phyloP scores from a whole-genome alignment of 2,329 filamentous ascomycete species.

The Mycosphaerella sp. region DNA sequence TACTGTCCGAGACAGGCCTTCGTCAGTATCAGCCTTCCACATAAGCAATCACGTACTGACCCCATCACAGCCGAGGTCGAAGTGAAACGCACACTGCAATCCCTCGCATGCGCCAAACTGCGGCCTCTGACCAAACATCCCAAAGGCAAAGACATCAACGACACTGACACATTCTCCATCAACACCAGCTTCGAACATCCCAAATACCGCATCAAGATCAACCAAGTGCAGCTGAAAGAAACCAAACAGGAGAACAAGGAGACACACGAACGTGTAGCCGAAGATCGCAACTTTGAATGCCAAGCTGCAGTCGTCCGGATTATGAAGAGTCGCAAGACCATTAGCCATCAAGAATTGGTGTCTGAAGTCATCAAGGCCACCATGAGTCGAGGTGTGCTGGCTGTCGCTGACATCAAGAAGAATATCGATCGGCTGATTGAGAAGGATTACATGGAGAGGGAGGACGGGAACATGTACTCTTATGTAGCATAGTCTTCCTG shows the following conservation, averaged over 20 bases:
- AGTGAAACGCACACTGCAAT: conserved; percentile 85
- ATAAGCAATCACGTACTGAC: conserved; percentile 21
- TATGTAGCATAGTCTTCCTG: conserved; percentile 39
- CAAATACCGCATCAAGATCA: conserved; percentile 93
- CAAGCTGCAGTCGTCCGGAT: conserved; percentile 95
- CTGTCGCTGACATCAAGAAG: conserved; percentile 84
- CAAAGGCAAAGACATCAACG: conserved; percentile 66
- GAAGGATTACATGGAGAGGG: conserved; percentile 85
- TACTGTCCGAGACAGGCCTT: conserved; percentile 68
- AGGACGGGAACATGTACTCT: conserved; percentile 54
- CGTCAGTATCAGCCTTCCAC: conserved; percentile 41
- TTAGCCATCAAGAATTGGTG: conserved; percentile 80
- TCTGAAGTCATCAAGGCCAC: conserved; percentile 90
- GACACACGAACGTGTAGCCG: conserved; percentile 82
- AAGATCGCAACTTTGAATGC: conserved; percentile 90
- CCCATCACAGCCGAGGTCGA: conserved; percentile 57
- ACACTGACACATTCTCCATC: conserved; percentile 76
- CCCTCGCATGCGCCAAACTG: conserved; percentile 83
- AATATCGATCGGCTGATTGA: conserved; percentile 96
- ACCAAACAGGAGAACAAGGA: conserved; percentile 91
- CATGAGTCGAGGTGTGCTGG: conserved; percentile 75
- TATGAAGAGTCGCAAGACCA: conserved; percentile 88
- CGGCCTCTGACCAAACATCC: conserved; percentile 81
- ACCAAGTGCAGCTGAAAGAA: conserved; percentile 95
- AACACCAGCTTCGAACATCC: conserved; percentile 71